phyloP scores from a whole-genome alignment of 2,329 filamentous ascomycete genomes.

The Xylaria sp. region DNA sequence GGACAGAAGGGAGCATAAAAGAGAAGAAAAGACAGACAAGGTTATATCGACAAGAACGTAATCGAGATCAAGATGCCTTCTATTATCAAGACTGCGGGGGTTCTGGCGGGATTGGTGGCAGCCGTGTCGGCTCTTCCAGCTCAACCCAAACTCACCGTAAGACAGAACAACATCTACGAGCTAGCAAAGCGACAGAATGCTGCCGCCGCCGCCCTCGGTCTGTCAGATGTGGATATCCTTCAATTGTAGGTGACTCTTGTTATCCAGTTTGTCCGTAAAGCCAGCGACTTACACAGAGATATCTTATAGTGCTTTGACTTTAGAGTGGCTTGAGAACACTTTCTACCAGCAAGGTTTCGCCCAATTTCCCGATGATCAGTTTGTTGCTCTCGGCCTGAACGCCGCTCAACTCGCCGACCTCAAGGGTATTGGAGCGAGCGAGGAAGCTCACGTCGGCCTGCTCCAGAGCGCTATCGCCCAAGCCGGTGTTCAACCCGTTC shows the following conservation, averaged over 20 bases:
- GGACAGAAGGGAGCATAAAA: conserved; percentile 4
- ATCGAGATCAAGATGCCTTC: conserved; percentile 57
- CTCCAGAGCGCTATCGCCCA: conserved; percentile 70
- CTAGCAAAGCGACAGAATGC: conserved; percentile 62
- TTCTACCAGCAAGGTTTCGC: conserved; percentile 79
- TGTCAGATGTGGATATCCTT: conserved; percentile 65
- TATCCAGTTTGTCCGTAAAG: conserved; percentile 9
- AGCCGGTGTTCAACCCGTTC: conserved; percentile 71
- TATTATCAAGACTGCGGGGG: conserved; percentile 55
- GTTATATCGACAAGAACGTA: conserved; percentile 43
- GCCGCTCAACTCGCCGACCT: conserved; percentile 67
- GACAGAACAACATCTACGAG: conserved; percentile 59
- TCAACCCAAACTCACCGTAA: conserved; percentile 54
- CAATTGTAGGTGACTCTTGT: conserved; percentile 62
- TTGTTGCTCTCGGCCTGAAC: conserved; percentile 69
- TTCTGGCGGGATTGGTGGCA: conserved; percentile 58
- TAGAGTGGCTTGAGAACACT: conserved; percentile 77
- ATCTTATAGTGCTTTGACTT: conserved; percentile 68
- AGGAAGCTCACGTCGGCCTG: conserved; percentile 69
- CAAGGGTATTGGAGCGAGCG: conserved; percentile 69
- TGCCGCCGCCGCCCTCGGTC: conserved; percentile 57
- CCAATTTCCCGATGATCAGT: conserved; percentile 72
- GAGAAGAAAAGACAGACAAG: conserved; percentile 34
- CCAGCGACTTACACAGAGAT: conserved; percentile 30
- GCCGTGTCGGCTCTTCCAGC: conserved; percentile 60